A percentile compares a stretch with the other conserved stretches of the same genome.
phyloP scores from a whole-genome alignment of 2,329 filamentous ascomycete genomes.

The Zymoseptoria passerinii region DNA sequence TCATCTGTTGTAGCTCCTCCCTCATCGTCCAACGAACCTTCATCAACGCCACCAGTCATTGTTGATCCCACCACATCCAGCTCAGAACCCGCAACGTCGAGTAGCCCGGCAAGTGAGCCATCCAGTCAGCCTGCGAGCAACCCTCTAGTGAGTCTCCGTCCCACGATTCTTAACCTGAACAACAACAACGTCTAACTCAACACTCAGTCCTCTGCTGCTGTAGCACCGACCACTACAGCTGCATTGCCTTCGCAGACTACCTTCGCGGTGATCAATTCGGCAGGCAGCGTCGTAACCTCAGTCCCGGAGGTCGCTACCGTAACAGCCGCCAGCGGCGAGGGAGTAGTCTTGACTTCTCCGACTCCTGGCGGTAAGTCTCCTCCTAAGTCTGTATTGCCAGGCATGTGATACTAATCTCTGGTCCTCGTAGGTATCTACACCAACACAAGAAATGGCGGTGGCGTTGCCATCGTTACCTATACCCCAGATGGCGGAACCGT shows the following conservation, averaged over 20 bases:
- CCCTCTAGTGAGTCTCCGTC: background rate
- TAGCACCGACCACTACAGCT: slow-evolving; percentile 22
- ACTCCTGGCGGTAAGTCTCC: slow-evolving; percentile 19
- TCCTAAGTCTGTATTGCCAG: background rate
- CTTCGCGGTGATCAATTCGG: slow-evolving; percentile 18
- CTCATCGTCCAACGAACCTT: background rate
- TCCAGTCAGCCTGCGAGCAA: background rate
- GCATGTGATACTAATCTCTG: background rate
- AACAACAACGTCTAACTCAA: background rate
- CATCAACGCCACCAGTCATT: background rate
- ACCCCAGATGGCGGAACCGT: slow-evolving; percentile 37
- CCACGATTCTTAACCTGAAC: background rate
- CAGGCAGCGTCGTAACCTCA: slow-evolving; percentile 31
- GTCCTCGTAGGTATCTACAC: slow-evolving; percentile 33
- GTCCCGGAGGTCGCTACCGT: slow-evolving; percentile 32
- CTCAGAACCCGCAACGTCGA: background rate
- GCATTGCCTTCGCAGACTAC: slow-evolving; percentile 24
- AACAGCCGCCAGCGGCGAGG: slow-evolving; percentile 34
- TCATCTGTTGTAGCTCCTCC: slow-evolving; percentile 9
- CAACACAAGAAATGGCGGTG: slow-evolving; percentile 33
- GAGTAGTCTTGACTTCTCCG: slow-evolving; percentile 29
- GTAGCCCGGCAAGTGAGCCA: background rate
- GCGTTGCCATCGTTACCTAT: slow-evolving; percentile 40
- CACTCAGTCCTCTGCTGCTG: background rate
- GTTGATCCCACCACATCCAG: background rate